Base-by-base conservation (phyloP, 2,329 filamentous ascomycete genomes). In the Colletotrichum sp. region DNA sequence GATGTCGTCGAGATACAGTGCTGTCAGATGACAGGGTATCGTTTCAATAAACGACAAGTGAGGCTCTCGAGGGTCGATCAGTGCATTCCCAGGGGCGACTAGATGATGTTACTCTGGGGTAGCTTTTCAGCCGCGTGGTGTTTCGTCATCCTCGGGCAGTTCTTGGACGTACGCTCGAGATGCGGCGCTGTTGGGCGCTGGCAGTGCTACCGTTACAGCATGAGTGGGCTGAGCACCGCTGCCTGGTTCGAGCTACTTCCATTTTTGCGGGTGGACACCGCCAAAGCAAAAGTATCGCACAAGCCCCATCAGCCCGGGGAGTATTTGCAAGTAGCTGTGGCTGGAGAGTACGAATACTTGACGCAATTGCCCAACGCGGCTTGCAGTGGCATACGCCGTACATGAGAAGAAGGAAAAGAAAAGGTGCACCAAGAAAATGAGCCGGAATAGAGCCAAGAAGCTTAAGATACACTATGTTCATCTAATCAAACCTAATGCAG, bases 101-200 rank as follows among this genome's bases (percentile, higher is more conserved):
- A 65, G 59, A 61, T 70, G 74, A 66, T 62, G 74, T 10, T 66
- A 74, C 71, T 66, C 61, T 76, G 71, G 64, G 55, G 59, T 73
- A 26, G 64, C 65, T 76, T 73, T 61, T 73, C 65, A 76, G 71
- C 74, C 71, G 74, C 74, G 74, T 74, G 59, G 61, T 76, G 74
- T 76, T 76, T 76, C 74, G 74, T 76, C 74, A 76, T 74, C 70
- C 28, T 74, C 36, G 71, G 58, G 56, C 55, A 61, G 34, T 56
- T 74, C 61, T 74, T 66, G 69, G 69, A 71, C 62, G 38, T 58
- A 30, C 65, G n/a, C 30, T 73, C 28, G 58, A 75, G 36, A 67
- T 61, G 64, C 55, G 28, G 73, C 59, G 48, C 30, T 69, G 63
- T 76, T 74, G 65, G 74, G 65, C 65, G 71, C 59, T 59, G 64